Base-by-base conservation (phyloP, 2,329 filamentous ascomycete species). In the Colletotrichum lupini region DNA sequence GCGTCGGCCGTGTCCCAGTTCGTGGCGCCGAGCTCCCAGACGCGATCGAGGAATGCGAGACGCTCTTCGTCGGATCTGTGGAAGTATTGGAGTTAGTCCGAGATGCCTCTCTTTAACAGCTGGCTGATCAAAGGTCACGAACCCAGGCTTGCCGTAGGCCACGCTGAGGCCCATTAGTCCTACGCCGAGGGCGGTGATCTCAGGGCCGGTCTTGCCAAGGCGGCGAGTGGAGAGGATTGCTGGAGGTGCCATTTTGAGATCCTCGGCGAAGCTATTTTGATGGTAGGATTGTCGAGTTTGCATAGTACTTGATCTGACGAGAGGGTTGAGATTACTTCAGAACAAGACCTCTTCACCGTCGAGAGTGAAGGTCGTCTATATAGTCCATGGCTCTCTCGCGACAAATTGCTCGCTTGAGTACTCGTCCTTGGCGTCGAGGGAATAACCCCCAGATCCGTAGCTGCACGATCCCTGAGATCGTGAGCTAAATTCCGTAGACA, bases 1-100 rank as follows among this genome's bases (percentile, higher is more conserved):
- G 80, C 79, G 63, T 87, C 81, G 35, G 83, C 82, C 6, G 84
- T 85, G 74, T 90, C 88, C 87, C 88, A 90, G 77, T 86, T 85
- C 12, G 82, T 83, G 61, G 85, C 84, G 62, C 89, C 89, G 1
- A 85, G 75, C 32, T 86, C 85, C 79, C 86, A 86, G 3, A 84
- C 84, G 14, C 82, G 83, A 77, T 90, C 87, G 24, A 91, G 84
- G 2, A 90, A 76, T 4, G 83, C 83, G 69, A 90, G 82, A 3
- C 87, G 85, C 72, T 89, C 86, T 26, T 83, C 79, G 35, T 90
- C 87, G 2, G 87, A 82, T 63, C 85, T 86, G 5, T 19, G 16
- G 16, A 19, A 42, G 78, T 77, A n/a, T 76, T 72, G 8, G n/a
- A n/a, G n/a, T n/a, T n/a, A n/a, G n/a, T n/a, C n/a, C n/a, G n/a